Conservation (phyloP, 257 asterid species). For the Primulina tabacum region DNA sequence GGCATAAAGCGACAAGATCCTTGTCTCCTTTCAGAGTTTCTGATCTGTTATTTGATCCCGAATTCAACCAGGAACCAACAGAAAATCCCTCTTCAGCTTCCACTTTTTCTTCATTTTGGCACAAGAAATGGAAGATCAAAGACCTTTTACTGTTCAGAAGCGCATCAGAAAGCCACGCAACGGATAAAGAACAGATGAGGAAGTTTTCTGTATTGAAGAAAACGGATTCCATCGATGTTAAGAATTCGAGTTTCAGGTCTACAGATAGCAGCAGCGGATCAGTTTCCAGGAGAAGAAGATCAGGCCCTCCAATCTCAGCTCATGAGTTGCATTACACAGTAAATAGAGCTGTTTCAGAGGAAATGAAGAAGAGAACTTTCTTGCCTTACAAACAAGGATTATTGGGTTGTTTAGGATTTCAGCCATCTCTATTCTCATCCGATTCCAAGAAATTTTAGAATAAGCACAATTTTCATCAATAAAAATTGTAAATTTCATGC, state of each 20-base stretch:
- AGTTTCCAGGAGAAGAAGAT: constrained; percentile 47
- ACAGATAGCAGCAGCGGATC: constrained; percentile 58
- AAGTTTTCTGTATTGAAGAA: constrained; percentile 44
- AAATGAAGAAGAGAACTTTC: constrained; percentile 70
- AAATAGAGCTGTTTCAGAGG: constrained; percentile 73
- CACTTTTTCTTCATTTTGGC: constrained; percentile 45
- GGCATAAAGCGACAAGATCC: constrained; percentile 54
- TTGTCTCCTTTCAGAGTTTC: constrained; percentile 72
- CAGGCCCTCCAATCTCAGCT: constrained; percentile 58
- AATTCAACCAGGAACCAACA: constrained; percentile 17
- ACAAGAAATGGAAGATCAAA: constrained; percentile 77
- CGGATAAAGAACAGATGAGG: constrained; percentile 41
- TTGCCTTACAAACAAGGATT: constrained; percentile 84
- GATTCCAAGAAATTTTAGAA: constrained; percentile 1
- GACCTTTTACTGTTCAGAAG: constrained; percentile 82
- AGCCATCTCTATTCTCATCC: constrained; percentile 36
- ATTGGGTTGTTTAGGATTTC: constrained; percentile 76
- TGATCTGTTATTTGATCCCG: constrained; percentile 35
- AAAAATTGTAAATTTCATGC: neutral
- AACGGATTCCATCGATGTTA: constrained; percentile 42
- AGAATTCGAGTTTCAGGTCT: constrained; percentile 68
- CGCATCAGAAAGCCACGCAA: constrained; percentile 81
- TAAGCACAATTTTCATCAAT: neutral
- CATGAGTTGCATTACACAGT: constrained; percentile 83
- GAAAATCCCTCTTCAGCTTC: constrained; percentile 28